Base-by-base conservation (phyloP, 208 protist species). In the Angomonas ambiguus region DNA sequence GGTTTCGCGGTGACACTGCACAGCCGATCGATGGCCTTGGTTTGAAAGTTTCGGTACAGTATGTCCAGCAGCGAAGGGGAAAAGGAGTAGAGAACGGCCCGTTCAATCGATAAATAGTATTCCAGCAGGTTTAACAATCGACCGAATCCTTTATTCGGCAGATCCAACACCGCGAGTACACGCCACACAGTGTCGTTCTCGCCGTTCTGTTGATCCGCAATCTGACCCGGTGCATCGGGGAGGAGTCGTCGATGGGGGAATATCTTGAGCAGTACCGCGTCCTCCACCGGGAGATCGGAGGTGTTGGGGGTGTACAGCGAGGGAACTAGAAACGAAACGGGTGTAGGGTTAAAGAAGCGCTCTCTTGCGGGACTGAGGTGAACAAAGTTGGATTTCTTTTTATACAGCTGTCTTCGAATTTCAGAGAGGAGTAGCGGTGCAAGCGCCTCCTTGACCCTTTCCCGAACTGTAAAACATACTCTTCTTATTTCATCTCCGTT, bases 401-500 rank as follows among this genome's bases (percentile, higher is more conserved):
- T 30, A 48, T 64, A 71, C 13, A 49, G 66, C 31, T 45, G 57
- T 2, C 66, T 55, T 20, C 66, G 68, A 18, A 51, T 51, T 27
- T 74, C 55, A n/a, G 55, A 24, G 22, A 74, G 48, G 34, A 68
- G 20, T 1, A 48, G 5, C 28, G 69, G 69, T 5, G 49, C 24
- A 18, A 74, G 30, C 18, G 59, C 45, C 30, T 74, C 63, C 69
- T 55, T 56, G 1, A 74, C 69, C 32, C 41, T 13, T 16, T 45
- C 49, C 24, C 61, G 69, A 22, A 74, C 48, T 1, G 51, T 48
- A 0, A 32, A 31, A 32, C 48, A 61, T 16, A 42, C 24, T 0
- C 11, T 5, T 18, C 49, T 48, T 20, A 74, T 20, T 27, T 13
- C 20, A 6, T 58, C 62, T 16, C 18, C 53, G 28, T 69, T 48